Conservation (phyloP, 768 basidiomycete species). For the Hysterangium stoloniferum region DNA sequence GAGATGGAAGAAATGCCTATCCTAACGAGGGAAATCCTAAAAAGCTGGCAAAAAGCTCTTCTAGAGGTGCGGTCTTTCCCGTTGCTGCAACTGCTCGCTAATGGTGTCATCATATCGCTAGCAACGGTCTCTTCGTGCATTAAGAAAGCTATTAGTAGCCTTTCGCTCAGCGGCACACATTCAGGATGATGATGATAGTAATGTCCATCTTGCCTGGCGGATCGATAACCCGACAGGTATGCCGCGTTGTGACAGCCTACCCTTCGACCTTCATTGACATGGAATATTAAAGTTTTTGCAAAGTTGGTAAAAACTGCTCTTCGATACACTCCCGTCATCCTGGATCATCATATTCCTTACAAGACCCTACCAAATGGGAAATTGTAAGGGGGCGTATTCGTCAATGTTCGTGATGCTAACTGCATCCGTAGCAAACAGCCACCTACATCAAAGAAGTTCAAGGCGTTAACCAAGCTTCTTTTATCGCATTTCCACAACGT, state of each 20-base stretch:
- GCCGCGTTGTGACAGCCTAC: conserved; percentile 14
- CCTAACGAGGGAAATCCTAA: conserved; percentile 62
- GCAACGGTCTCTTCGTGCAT: conserved; percentile 78
- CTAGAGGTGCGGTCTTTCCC: conserved; percentile 57
- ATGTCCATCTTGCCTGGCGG: conserved; percentile 59
- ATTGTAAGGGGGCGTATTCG: conserved; percentile 49
- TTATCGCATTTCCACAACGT: conserved; percentile 87
- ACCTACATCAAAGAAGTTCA: conserved; percentile 69
- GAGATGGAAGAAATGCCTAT: conserved; percentile 36
- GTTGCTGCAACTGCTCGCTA: not conserved
- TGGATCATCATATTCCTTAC: conserved; percentile 82
- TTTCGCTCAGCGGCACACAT: conserved; percentile 88
- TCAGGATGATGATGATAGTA: conserved; percentile 72
- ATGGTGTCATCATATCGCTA: too few species aligned
- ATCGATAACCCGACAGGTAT: conserved; percentile 76
- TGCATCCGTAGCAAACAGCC: conserved; percentile 65
- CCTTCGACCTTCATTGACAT: conserved; percentile 5
- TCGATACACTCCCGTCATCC: conserved; percentile 83
- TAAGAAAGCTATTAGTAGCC: conserved; percentile 78
- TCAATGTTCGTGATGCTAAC: conserved; percentile 8
- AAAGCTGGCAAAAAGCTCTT: conserved; percentile 82
- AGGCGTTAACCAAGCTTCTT: conserved; percentile 71
- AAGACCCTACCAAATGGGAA: conserved; percentile 77
- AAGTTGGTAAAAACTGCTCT: conserved; percentile 84
- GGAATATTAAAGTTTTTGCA: conserved; percentile 65